phyloP scores from a whole-genome alignment of 2,329 filamentous ascomycete genomes.

The Diaporthe velutina region DNA sequence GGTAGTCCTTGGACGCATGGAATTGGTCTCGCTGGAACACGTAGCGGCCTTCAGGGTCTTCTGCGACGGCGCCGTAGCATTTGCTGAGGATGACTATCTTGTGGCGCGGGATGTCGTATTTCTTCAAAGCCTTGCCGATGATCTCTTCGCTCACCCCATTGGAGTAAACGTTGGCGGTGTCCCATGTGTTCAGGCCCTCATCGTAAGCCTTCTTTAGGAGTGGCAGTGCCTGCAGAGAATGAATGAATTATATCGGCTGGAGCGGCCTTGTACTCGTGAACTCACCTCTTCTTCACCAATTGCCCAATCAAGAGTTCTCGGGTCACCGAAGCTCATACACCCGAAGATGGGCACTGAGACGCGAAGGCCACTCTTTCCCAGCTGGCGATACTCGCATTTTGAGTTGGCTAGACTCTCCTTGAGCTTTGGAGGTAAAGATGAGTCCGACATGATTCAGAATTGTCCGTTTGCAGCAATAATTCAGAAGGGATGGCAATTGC shows the following conservation, averaged over 20 bases:
- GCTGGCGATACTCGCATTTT: slow-evolving; percentile 57
- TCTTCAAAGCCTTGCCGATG: slow-evolving; percentile 74
- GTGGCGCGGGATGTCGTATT: slow-evolving; percentile 74
- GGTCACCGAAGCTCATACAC: slow-evolving; percentile 72
- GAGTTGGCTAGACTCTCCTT: slow-evolving; percentile 46
- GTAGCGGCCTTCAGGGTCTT: slow-evolving; percentile 50
- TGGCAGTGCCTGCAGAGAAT: slow-evolving; percentile 15
- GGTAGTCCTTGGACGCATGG: slow-evolving; percentile 53
- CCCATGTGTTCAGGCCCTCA: slow-evolving; percentile 52
- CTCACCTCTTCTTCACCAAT: slow-evolving; percentile 66
- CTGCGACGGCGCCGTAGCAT: slow-evolving; percentile 53
- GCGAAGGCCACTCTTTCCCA: slow-evolving; percentile 73
- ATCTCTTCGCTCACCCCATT: slow-evolving; percentile 75
- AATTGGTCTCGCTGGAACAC: slow-evolving; percentile 43
- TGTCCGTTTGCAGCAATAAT: too few species aligned
- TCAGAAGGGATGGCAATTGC: neutral
- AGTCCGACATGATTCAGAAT: slow-evolving; percentile 11
- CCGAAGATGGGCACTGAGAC: slow-evolving; percentile 75
- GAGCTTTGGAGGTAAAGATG: slow-evolving; percentile 18
- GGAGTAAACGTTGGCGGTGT: slow-evolving; percentile 70
- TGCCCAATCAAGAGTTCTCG: slow-evolving; percentile 66
- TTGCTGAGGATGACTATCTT: slow-evolving; percentile 77
- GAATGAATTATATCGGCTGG: slow-evolving; percentile 31
- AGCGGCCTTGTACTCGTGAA: too few species aligned
- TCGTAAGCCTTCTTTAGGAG: slow-evolving; percentile 50